Evolutionary conservation across 768 basidiomycete species (phyloP), one percentile per base, ranked within the genome.

Genomic region (Leccinellum luteum): DNA sequence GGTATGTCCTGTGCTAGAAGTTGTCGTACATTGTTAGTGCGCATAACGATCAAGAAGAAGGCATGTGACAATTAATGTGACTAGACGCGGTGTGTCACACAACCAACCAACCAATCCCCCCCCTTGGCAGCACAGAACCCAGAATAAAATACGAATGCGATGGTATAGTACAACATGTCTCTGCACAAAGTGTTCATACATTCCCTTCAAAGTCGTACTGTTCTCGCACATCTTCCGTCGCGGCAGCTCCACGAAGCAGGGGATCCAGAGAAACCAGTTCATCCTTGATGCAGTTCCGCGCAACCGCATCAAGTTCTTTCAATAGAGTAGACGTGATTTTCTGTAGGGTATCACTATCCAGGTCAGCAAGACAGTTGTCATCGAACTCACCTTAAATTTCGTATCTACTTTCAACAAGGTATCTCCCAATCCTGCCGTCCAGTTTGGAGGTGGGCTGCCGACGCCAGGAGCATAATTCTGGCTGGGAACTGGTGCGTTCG

Each of bases 181-280:
- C 35, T 60, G 52, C 32, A 61, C 15, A 60, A 45, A 34, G 48
- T 52, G n/a, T 55, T 72, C 53, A 72, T 64, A 72, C 67, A 67
- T 67, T 71, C 34, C 75, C 76, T 50, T 78, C 76, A 41, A 78
- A 78, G 48, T 78, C 79, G 57, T 77, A 80, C 57, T 71, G 74
- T 52, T 78, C 78, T 55, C 71, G 66, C 31, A 59, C 60, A 44
- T 75, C 75, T 48, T 76, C 78, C 15, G 72, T 62, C 19, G 62
- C 67, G 2, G 71, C 71, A 47, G 84, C 77, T 62, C 87, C 89
- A 44, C 86, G 78, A 53, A 93, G 76, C 32, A 92, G 68, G 27
- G 91, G 91, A 72, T 92, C 90, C 47, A 94, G 79, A 25, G 89
- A 89, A 17, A 87, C 85, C 35, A 94, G 76, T 71, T 94, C 92